Evolutionary conservation across 768 basidiomycete species (phyloP).

Genomic region (Trametes sanguinea): DNA sequence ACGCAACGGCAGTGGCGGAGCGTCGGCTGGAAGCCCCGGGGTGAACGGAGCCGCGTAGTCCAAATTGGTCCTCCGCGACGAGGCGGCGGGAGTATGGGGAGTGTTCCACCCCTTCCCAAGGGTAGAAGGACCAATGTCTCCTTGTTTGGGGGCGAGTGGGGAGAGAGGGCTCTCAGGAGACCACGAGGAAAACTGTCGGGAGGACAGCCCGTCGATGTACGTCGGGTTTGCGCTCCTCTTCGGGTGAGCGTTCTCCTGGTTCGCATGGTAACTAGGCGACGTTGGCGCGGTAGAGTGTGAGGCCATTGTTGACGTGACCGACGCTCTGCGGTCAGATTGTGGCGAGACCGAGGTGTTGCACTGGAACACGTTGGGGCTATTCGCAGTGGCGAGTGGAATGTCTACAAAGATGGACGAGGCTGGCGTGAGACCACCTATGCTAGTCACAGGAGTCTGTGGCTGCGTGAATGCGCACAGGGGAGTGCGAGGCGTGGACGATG

Average conservation of each 20-base stretch:
- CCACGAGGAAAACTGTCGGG: slow-evolving; percentile 8
- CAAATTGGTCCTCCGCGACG: not conserved
- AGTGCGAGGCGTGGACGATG: slow-evolving; percentile 15
- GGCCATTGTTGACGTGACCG: slow-evolving; percentile 6
- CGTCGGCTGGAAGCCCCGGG: not conserved
- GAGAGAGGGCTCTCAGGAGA: slow-evolving; percentile 7
- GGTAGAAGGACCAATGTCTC: not conserved
- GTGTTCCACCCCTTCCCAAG: not conserved
- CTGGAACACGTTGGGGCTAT: not conserved
- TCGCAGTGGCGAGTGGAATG: slow-evolving; percentile 1
- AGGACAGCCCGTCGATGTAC: slow-evolving; percentile 9
- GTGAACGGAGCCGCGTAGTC: not conserved
- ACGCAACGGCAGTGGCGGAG: slow-evolving; percentile 14
- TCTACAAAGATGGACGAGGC: not conserved
- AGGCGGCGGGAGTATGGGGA: not conserved
- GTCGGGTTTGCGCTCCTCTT: not conserved
- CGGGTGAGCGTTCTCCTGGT: slow-evolving; percentile 2
- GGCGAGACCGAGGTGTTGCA: slow-evolving; percentile 3
- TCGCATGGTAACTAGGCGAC: slow-evolving; percentile 9
- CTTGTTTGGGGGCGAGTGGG: not conserved
- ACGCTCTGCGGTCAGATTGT: slow-evolving; percentile 3
- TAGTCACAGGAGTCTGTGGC: not conserved
- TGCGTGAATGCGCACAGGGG: slow-evolving; percentile 1
- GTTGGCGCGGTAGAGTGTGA: slow-evolving; percentile 11
- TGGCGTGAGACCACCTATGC: not conserved